Conservation (phyloP, 441 rosid species). For the Codiaeum variegatum region DNA sequence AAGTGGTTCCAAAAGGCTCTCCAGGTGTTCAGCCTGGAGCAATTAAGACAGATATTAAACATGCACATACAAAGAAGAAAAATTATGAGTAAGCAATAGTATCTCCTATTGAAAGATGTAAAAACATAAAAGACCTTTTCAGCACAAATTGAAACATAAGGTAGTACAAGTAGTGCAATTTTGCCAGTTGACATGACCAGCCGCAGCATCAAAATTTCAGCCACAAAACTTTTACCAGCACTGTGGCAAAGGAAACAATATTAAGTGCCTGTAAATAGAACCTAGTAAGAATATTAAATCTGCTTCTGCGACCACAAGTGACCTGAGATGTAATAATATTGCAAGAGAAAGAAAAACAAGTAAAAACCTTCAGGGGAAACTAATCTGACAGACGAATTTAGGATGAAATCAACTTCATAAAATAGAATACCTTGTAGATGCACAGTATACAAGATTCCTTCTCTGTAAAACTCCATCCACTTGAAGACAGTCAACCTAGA, state of each 20-base stretch:
- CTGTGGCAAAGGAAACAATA: slow-evolving; percentile 41
- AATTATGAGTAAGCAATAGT: neutral
- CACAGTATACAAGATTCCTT: slow-evolving; percentile 94
- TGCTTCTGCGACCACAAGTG: neutral
- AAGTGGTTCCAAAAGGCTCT: slow-evolving; percentile 86
- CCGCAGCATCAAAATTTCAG: slow-evolving; percentile 94
- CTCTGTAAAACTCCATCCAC: slow-evolving; percentile 92
- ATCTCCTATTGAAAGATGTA: slow-evolving; percentile 15
- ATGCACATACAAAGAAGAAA: neutral
- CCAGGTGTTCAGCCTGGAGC: slow-evolving; percentile 90
- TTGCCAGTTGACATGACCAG: slow-evolving; percentile 78
- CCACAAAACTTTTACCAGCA: slow-evolving; percentile 99
- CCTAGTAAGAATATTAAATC: neutral
- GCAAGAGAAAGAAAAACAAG: slow-evolving; percentile 18
- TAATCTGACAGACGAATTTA: slow-evolving; percentile 13
- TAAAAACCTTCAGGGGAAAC: slow-evolving; percentile 9
- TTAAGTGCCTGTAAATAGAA: slow-evolving; percentile 20
- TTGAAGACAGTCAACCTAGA: slow-evolving; percentile 93
- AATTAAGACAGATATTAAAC: slow-evolving; percentile 12
- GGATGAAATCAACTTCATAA: slow-evolving; percentile 9
- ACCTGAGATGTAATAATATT: slow-evolving; percentile 7
- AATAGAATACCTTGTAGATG: slow-evolving; percentile 81
- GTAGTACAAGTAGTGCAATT: slow-evolving; percentile 89
- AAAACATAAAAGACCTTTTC: slow-evolving; percentile 62
- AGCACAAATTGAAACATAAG: slow-evolving; percentile 92